A percentile compares a stretch with the other conserved stretches of the same genome.
Conservation (phyloP, 2,329 filamentous ascomycete species). For the Cladosporium sp. region DNA sequence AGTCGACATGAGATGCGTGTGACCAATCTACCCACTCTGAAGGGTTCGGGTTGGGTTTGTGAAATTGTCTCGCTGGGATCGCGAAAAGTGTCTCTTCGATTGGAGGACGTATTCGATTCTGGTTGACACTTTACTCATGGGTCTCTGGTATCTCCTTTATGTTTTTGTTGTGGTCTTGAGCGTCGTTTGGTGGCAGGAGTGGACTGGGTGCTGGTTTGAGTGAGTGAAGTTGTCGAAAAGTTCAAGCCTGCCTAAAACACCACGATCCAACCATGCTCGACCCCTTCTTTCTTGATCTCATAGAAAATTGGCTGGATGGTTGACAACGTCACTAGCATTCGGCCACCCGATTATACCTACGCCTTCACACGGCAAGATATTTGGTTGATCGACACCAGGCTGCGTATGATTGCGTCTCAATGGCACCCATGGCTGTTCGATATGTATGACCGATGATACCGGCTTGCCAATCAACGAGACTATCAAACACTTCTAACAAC, state of each 20-base stretch:
- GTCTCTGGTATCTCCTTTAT: too few species aligned
- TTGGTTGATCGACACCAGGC: background rate
- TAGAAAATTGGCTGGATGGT: too few species aligned
- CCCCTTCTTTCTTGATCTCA: too few species aligned
- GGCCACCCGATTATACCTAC: background rate
- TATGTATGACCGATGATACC: background rate
- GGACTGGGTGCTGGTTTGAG: too few species aligned
- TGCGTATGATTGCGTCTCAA: background rate
- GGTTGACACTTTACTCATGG: too few species aligned
- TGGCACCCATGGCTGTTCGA: background rate
- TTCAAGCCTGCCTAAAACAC: too few species aligned
- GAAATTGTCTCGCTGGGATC: background rate
- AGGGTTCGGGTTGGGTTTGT: background rate
- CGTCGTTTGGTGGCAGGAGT: too few species aligned
- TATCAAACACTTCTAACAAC: background rate
- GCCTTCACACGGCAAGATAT: background rate
- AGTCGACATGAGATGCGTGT: too few species aligned
- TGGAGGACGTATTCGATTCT: background rate
- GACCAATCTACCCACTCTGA: too few species aligned
- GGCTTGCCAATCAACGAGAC: background rate
- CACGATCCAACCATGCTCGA: too few species aligned
- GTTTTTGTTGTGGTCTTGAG: too few species aligned
- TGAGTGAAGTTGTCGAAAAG: too few species aligned
- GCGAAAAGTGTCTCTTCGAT: background rate
- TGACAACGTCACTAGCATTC: background rate